Percentiles rank a stretch among this genome's conserved stretches.
phyloP scores from a whole-genome alignment of 306 rosid species.

The Dryas drummondii region DNA sequence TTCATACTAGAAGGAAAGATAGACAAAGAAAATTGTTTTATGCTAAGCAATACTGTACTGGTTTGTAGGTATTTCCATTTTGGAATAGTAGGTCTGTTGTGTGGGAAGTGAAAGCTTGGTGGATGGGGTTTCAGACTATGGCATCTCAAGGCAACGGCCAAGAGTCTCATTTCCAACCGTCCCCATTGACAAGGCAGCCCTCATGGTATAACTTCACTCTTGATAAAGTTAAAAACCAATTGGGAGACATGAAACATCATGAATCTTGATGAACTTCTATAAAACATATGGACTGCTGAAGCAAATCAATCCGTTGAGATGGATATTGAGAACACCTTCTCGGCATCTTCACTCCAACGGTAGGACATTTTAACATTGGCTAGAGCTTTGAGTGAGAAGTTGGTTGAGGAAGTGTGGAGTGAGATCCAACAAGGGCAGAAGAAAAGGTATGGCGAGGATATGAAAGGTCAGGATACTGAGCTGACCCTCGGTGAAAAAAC shows the following conservation, averaged over 20 bases:
- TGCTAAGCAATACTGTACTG: neutral
- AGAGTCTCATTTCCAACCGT: slow-evolving; percentile 56
- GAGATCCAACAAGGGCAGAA: slow-evolving; percentile 74
- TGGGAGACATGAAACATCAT: slow-evolving; percentile 56
- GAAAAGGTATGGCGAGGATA: slow-evolving; percentile 39
- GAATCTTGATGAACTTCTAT: slow-evolving; percentile 82
- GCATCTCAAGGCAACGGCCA: slow-evolving; percentile 64
- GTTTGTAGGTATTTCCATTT: slow-evolving; percentile 17
- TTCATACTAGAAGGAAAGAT: no score
- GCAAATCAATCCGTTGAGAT: slow-evolving; percentile 43
- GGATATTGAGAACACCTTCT: slow-evolving; percentile 40
- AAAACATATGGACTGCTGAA: slow-evolving; percentile 70
- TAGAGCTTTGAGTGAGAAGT: slow-evolving; percentile 62
- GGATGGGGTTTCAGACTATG: slow-evolving; percentile 78
- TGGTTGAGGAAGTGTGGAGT: slow-evolving; percentile 77
- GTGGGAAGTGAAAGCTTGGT: slow-evolving; percentile 31
- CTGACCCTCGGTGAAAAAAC: slow-evolving; percentile 65
- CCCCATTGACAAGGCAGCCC: slow-evolving; percentile 44
- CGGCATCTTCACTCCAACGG: slow-evolving; percentile 30
- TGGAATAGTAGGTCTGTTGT: slow-evolving; percentile 30
- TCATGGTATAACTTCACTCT: slow-evolving; percentile 73
- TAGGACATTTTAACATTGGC: slow-evolving; percentile 70
- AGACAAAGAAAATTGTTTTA: no score
- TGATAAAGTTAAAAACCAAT: slow-evolving; percentile 52
- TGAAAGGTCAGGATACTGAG: slow-evolving; percentile 40